phyloP scores from a whole-genome alignment of 495 filamentous ascomycete species.

The Penicillium mononematosum region DNA sequence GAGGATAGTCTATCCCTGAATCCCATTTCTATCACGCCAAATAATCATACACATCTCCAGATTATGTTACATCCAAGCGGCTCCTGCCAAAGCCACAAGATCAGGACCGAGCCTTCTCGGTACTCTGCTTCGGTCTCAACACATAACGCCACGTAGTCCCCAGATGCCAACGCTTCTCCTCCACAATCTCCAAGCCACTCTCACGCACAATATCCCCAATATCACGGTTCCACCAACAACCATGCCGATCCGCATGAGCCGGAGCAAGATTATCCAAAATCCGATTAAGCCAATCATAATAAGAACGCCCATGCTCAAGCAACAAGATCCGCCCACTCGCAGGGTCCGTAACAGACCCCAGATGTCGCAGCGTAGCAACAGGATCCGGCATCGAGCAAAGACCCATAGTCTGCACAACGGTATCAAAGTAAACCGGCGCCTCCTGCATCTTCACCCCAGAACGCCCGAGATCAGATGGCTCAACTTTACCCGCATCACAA shows the following conservation, averaged over 20 bases:
- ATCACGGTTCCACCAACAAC: slow-evolving; percentile 98
- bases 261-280: slow-evolving; percentile 74
- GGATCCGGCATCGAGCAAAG: slow-evolving; percentile 84
- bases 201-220: slow-evolving; percentile 74
- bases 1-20: background rate
- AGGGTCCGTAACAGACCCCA: slow-evolving; percentile 44
- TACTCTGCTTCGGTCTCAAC: slow-evolving; percentile 43
- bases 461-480: slow-evolving; percentile 5
- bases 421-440: slow-evolving; percentile 61
- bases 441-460: background rate
- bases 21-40: background rate
- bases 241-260: slow-evolving; percentile 76
- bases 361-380: slow-evolving; percentile 58
- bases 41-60: slow-evolving; percentile 6
- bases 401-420: slow-evolving; percentile 88
- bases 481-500: slow-evolving; percentile 37
- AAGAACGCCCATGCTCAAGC: slow-evolving; percentile 85
- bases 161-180: slow-evolving; percentile 65
- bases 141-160: slow-evolving; percentile 76
- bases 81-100: background rate
- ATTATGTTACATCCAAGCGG: background rate
- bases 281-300: slow-evolving; percentile 74
- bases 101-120: slow-evolving; percentile 6
- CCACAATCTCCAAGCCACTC: slow-evolving; percentile 78
- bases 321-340: slow-evolving; percentile 71